These are phyloP conservation scores for Eimeria acervulina DNA, from an alignment of 169 alveolate species.

Conservation along the genomic window DNA sequence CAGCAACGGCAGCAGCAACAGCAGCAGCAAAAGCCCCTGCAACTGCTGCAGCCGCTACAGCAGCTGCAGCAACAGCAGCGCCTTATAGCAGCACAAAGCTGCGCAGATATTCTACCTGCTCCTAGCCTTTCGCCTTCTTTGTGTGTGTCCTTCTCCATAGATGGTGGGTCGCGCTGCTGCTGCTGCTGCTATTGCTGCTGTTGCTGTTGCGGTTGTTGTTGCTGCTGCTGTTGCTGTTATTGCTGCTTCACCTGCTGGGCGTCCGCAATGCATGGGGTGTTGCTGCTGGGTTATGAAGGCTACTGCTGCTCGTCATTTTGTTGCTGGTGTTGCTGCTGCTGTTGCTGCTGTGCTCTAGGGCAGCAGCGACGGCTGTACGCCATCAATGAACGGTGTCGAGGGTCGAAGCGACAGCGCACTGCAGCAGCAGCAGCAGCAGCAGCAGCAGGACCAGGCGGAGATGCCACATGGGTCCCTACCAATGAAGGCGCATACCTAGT, in stretches of 20 bases:
- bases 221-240: background rate
- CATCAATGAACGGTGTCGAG: background rate
- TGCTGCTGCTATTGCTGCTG: slow-evolving; percentile 1
- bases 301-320: background rate
- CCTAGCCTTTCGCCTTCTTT: background rate
- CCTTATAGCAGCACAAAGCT: slow-evolving; percentile 5
- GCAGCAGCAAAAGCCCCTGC: background rate
- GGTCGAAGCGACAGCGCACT: background rate
- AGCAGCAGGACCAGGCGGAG: background rate
- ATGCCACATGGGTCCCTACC: background rate
- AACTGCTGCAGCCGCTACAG: no score
- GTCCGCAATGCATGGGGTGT: background rate
- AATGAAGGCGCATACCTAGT: background rate
- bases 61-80: no score
- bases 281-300: background rate
- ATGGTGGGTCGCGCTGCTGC: slow-evolving; percentile 41
- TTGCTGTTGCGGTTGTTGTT: slow-evolving; percentile 1
- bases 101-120: background rate
- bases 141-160: background rate
- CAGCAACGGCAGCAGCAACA: slow-evolving; percentile 47
- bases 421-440: slow-evolving; percentile 61
- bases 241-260: no score
- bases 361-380: slow-evolving; percentile 39
- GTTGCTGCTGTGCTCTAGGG: slow-evolving; percentile 13
- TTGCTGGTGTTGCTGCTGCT: slow-evolving; percentile 31